Evolutionary conservation across 2,329 filamentous ascomycete genomes (phyloP).

Genomic region (Fusarium musae): DNA sequence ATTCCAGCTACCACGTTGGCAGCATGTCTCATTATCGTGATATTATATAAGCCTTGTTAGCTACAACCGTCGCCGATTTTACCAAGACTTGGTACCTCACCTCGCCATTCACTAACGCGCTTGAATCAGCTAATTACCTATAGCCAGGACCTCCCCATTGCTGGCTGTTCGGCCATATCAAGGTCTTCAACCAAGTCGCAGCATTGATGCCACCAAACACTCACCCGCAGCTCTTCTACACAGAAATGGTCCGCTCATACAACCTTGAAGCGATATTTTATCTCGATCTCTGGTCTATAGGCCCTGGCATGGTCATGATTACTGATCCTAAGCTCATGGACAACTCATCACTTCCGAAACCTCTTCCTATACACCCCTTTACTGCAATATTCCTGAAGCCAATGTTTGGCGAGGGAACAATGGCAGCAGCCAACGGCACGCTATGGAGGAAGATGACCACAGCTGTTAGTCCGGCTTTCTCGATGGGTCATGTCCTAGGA

Average conservation of each 20-base stretch:
- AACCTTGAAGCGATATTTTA: slow-evolving; percentile 20
- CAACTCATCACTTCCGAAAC: not conserved
- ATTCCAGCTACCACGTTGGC: not conserved
- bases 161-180: slow-evolving; percentile 24
- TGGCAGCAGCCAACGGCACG: not conserved
- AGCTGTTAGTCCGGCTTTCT: slow-evolving; percentile 16
- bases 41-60: too few relatives aligned
- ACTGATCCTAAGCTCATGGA: slow-evolving; percentile 10
- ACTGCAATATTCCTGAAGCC: not conserved
- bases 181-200: slow-evolving; percentile 3
- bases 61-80: slow-evolving; percentile 21
- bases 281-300: slow-evolving; percentile 24
- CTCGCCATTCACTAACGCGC: rapidly evolving
- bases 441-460: slow-evolving; percentile 8
- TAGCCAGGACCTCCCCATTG: slow-evolving; percentile 25
- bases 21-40: not conserved
- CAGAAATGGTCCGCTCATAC: slow-evolving; percentile 13
- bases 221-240: slow-evolving; percentile 19
- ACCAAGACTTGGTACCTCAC: slow-evolving; percentile 6
- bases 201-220: slow-evolving; percentile 13
- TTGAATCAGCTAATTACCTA: not conserved
- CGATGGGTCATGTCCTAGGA: not conserved
- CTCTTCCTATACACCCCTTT: slow-evolving; percentile 4
- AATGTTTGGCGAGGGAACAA: not conserved
- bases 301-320: not conserved